Evolutionary conservation across 2,329 filamentous ascomycete genomes (phyloP), one percentile per base, ranked within the genome.

Genomic region (Seiridium unicorne): DNA sequence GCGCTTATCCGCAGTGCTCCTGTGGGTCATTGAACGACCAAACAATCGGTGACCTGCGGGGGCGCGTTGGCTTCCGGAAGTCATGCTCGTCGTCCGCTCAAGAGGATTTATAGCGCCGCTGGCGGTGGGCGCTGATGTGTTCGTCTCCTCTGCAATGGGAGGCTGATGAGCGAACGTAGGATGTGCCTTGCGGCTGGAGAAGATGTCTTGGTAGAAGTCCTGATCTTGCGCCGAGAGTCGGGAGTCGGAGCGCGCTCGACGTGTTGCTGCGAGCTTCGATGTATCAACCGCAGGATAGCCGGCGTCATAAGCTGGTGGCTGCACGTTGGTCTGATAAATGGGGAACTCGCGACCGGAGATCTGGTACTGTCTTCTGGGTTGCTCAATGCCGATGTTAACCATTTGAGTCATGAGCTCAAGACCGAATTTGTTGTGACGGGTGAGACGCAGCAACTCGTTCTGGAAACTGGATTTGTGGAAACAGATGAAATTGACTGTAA

Each of bases 401-500:
- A 97, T 93, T 59, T 91, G 87, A 44, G 90, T 81, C 89, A 97
- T 96, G 69, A 98, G 80, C 63, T 95, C 92, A 64, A 90, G 93
- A 65, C 96, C 93, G 75, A 98, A 97, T 72, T 93, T 95, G 81
- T 97, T 97, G 69, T 95, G 91, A 18, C 94, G 87, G 67, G 90
- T 91, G 2, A 98, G 84, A 77, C 94, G 93, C 32, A 97, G 82
- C 49, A 96, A 81, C 72, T 98, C 94, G 72, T 97, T 97, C 73
- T 98, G 94, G 85, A 91, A 97, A 74, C 94, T 97, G 61, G 90
- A 92, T 75, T 97, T 97, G 84, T 97, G 96, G 81, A 97, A 97
- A 80, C 97, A 97, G 69, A 97, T 89, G 60, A 98, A 87, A 74
- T 97, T 97, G 70, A 97, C 84, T 3, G 88, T 93, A 70, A 96